Conservation (phyloP, 352 stramenopile genomes). For the Phytophthora litchii region DNA sequence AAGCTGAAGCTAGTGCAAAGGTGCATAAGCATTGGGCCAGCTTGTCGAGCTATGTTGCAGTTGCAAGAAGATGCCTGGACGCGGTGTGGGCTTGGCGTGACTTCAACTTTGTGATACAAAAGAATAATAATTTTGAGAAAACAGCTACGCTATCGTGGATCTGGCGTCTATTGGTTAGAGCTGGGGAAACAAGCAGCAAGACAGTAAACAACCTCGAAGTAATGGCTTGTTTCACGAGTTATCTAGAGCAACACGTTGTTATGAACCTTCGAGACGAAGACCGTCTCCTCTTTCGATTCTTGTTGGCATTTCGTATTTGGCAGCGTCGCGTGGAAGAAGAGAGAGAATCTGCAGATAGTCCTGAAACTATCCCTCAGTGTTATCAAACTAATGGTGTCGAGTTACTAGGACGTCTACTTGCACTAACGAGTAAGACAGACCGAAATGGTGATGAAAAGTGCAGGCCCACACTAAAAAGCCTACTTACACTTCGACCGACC, state of each 20-base stretch:
- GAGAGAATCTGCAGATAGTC: background rate
- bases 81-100: conserved; percentile 42
- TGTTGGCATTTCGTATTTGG: conserved; percentile 45
- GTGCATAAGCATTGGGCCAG: conserved; percentile 33
- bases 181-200: conserved; percentile 27
- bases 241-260: conserved; percentile 20
- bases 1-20: conserved; percentile 44
- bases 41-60: conserved; percentile 26
- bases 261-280: conserved; percentile 42
- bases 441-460: conserved; percentile 1
- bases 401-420: conserved; percentile 21
- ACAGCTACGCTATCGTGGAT: conserved; percentile 36
- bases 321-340: conserved; percentile 28
- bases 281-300: conserved; percentile 42
- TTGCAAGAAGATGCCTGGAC: conserved; percentile 47
- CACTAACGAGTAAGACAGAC: conserved; percentile 4
- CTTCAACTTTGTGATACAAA: conserved; percentile 15
- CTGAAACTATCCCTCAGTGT: background rate
- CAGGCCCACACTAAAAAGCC: conserved; percentile 16
- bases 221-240: conserved; percentile 29
- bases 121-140: background rate
- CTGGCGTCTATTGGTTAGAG: conserved; percentile 41
- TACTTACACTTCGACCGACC: conserved; percentile 32
- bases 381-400: conserved; percentile 2
- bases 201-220: conserved; percentile 25